These are phyloP conservation scores for Apiotrichum montevideense DNA, from an alignment of 1,284 basidiomycete species.

Conservation along the genomic window DNA sequence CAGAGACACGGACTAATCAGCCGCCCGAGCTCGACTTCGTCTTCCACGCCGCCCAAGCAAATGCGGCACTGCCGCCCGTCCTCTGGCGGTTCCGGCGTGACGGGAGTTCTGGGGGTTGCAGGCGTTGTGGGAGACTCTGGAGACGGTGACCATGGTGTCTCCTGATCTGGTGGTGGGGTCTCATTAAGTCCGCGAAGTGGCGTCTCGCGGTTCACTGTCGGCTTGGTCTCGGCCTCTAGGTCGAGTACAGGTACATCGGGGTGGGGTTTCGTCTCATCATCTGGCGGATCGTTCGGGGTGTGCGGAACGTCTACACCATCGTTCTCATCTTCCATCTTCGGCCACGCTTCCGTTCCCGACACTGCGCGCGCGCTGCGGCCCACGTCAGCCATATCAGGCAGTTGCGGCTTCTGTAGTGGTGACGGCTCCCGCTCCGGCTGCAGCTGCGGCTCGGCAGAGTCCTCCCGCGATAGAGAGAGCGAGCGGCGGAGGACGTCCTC, in stretches of 20 bases:
- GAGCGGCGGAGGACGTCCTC: too few relatives aligned
- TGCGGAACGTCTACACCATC: too few relatives aligned
- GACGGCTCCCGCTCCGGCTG: too few relatives aligned
- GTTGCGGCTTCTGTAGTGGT: too few relatives aligned
- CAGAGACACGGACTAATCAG: slow-evolving; percentile 47
- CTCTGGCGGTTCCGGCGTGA: slow-evolving; percentile 8
- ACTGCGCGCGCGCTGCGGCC: too few relatives aligned
- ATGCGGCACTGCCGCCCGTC: slow-evolving; percentile 41
- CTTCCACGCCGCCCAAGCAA: slow-evolving; percentile 40
- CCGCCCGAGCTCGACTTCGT: slow-evolving; percentile 35
- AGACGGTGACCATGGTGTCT: neutral
- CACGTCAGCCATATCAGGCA: too few relatives aligned
- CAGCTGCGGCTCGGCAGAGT: too few relatives aligned
- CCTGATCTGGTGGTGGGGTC: neutral
- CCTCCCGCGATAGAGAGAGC: too few relatives aligned
- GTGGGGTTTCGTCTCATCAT: neutral
- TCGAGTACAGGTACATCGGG: neutral
- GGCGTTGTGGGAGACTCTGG: neutral
- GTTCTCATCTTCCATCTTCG: too few relatives aligned
- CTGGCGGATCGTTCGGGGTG: too few relatives aligned
- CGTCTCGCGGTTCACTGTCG: neutral
- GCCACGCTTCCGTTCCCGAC: too few relatives aligned
- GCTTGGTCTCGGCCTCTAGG: neutral
- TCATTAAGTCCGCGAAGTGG: neutral
- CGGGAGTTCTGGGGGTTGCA: neutral